phyloP scores from a whole-genome alignment of 768 basidiomycete species.

The Albatrellus ellisii region DNA sequence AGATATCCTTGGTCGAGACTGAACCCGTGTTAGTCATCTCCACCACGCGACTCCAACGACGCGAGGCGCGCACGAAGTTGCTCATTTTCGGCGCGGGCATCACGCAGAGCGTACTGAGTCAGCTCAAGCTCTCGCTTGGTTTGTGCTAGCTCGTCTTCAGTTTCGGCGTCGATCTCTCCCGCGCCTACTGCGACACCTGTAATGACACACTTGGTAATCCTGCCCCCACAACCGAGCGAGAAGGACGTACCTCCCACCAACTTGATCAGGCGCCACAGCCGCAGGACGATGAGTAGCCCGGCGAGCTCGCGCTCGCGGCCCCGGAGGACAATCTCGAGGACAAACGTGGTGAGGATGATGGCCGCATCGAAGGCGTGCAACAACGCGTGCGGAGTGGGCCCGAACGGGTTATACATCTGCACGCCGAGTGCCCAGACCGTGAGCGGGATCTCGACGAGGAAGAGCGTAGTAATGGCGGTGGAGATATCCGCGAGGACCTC shows the following conservation, averaged over 20 bases:
- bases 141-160: conserved; percentile 32
- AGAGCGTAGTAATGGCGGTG: conserved; percentile 53
- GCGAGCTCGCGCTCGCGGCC: conserved; percentile 63
- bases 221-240: neutral
- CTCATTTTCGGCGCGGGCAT: conserved; percentile 39
- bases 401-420: conserved; percentile 50
- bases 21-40: too few species aligned
- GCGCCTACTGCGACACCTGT: conserved; percentile 66
- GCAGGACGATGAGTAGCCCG: conserved; percentile 54
- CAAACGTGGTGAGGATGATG: conserved; percentile 61
- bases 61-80: conserved; percentile 21
- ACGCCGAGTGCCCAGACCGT: conserved; percentile 52
- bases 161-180: conserved; percentile 52
- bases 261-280: conserved; percentile 73
- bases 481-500: conserved; percentile 49
- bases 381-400: conserved; percentile 34
- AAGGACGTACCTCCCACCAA: conserved; percentile 40
- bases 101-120: conserved; percentile 28
- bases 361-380: conserved; percentile 67
- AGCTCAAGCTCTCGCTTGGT: conserved; percentile 36
- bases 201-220: conserved; percentile 22
- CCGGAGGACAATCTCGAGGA: conserved; percentile 54
- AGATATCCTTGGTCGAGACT: too few species aligned
- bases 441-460: conserved; percentile 68
- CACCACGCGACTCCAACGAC: conserved; percentile 1